Percentiles rank a stretch among this genome's conserved stretches.
Conservation (phyloP, 805 yeast genomes). For the Danielia reshetovae region DNA sequence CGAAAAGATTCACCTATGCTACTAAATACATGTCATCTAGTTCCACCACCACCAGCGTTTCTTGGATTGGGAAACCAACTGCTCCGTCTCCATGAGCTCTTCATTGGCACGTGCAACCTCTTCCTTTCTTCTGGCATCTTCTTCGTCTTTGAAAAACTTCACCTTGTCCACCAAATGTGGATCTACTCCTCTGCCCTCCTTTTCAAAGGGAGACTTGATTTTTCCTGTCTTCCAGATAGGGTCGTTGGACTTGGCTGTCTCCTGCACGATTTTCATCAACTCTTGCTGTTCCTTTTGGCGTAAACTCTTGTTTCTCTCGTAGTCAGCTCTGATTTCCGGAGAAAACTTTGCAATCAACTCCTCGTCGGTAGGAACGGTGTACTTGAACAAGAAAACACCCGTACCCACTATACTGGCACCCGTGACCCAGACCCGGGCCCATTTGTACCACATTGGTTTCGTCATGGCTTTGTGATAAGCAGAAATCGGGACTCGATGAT, state of each 20-base stretch:
- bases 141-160: constrained; percentile 45
- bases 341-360: constrained; percentile 68
- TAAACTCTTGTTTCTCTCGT: constrained; percentile 58
- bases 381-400: constrained; percentile 70
- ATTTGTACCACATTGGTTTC: constrained; percentile 51
- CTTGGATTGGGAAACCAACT: constrained; percentile 19
- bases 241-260: constrained; percentile 63
- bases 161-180: constrained; percentile 41
- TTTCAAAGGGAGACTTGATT: constrained; percentile 65
- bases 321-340: constrained; percentile 78
- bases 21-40: constrained; percentile 2
- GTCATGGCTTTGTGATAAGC: not conserved
- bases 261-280: constrained; percentile 60
- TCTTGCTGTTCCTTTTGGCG: constrained; percentile 68
- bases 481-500: not conserved
- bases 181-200: constrained; percentile 33
- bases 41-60: constrained; percentile 21
- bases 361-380: constrained; percentile 83
- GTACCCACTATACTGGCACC: constrained; percentile 68
- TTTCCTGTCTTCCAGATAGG: constrained; percentile 84
- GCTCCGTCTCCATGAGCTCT: constrained; percentile 15
- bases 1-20: no score
- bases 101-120: constrained; percentile 21
- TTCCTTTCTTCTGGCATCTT: constrained; percentile 33
- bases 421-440: constrained; percentile 53